Evolutionary conservation across 2,329 filamentous ascomycete genomes (phyloP), one percentile per base, ranked within the genome.

Genomic region (Cryphonectria nitschkei): DNA sequence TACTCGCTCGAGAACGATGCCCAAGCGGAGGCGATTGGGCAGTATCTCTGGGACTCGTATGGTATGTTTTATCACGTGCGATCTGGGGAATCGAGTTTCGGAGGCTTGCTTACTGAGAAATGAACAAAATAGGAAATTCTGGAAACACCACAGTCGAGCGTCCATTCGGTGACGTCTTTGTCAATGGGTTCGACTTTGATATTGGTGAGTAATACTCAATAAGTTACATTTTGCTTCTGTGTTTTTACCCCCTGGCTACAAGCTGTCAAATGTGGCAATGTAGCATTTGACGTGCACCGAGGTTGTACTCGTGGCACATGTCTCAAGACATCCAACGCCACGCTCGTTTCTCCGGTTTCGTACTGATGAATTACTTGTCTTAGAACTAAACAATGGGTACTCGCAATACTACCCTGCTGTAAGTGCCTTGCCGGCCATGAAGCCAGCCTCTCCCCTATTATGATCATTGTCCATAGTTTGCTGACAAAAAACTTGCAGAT

Each of bases 111-210:
- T 11, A n/a, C 22, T n/a, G 19, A 34, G 4, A n/a, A 29, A 2
- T 54, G 3, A 3, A 14, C 11, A 0, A 13, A 32, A 34, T 16
- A 68, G 67, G 67, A 41, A 81, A 81, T 26, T 76, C 79, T 3
- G 79, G 77, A 9, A 77, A 75, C 61, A 75, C 75, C 2, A 75
- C 74, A 2, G 76, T 77, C 22, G 75, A 76, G 65, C 76, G 82
- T 19, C 82, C 82, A 19, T 82, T 83, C 69, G 82, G 82, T 50
- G 76, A 78, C 58, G 80, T 79, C 8, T 77, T 82, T 2, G 80
- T 86, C n/a, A 82, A 86, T 69, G 81, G 83, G 26, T 84, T 81
- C 74, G 83, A 84, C 73, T 82, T 83, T 70, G 82, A 84, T 62
- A 79, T 83, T 41, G 63, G 63, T 65, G 8, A 32, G 63, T 46